phyloP scores from a whole-genome alignment of 2,329 filamentous ascomycete species.

The Ceratocystis albifundus region DNA sequence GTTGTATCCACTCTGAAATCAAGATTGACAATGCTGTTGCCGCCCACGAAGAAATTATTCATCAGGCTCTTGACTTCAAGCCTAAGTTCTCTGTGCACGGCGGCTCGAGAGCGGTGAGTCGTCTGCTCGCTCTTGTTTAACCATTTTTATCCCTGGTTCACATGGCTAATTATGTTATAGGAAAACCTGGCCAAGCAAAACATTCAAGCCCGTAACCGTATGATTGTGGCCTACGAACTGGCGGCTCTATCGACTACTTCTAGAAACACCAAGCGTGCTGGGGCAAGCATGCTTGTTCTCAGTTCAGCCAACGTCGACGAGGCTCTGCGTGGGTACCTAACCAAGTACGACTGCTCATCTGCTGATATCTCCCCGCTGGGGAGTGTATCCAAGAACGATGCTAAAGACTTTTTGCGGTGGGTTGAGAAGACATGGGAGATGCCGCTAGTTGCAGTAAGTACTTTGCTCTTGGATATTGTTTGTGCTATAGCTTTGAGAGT shows the following conservation, averaged over 20 bases:
- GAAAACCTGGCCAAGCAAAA: slow-evolving; percentile 58
- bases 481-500: background rate
- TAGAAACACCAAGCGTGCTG: slow-evolving; percentile 39
- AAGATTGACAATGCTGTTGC: slow-evolving; percentile 60
- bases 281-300: slow-evolving; percentile 50
- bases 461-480: no score
- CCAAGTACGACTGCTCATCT: slow-evolving; percentile 28
- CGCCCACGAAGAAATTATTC: slow-evolving; percentile 35
- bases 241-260: slow-evolving; percentile 50
- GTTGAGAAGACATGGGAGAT: slow-evolving; percentile 44
- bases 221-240: slow-evolving; percentile 54
- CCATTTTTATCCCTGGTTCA: no score
- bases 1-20: slow-evolving; percentile 59
- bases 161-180: background rate
- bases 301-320: slow-evolving; percentile 50
- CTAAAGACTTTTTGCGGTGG: slow-evolving; percentile 53
- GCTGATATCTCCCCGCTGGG: slow-evolving; percentile 48
- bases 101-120: slow-evolving; percentile 34
- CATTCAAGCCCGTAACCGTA: slow-evolving; percentile 52
- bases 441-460: slow-evolving; percentile 42
- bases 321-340: slow-evolving; percentile 42
- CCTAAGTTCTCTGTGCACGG: slow-evolving; percentile 44
- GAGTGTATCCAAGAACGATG: slow-evolving; percentile 48
- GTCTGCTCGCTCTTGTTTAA: no score
- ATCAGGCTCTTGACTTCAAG: slow-evolving; percentile 27